phyloP scores from a whole-genome alignment of 2,329 filamentous ascomycete genomes.

The Arthroderma uncinatum region DNA sequence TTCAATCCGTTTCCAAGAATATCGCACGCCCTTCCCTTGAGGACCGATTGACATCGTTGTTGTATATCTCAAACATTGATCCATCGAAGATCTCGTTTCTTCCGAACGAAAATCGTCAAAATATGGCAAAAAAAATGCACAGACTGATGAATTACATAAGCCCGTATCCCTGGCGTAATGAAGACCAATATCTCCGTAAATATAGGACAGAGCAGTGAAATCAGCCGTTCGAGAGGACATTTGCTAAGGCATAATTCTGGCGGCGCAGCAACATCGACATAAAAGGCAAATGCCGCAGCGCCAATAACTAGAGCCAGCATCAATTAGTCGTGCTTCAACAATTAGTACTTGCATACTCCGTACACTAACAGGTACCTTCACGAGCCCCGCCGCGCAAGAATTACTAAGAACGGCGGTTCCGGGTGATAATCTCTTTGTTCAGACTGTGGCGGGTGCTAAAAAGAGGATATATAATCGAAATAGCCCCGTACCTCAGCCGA shows the following conservation, averaged over 20 bases:
- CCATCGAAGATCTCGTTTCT: neutral
- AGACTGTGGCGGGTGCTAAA: neutral
- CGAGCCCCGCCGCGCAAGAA: neutral
- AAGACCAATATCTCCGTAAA: neutral
- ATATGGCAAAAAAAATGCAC: neutral
- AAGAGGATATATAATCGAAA: neutral
- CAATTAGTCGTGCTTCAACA: no score
- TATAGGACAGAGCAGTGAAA: no score
- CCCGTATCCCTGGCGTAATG: neutral
- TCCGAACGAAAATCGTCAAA: no score
- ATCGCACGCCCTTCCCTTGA: neutral
- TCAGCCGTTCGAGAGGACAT: no score
- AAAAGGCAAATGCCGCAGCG: neutral
- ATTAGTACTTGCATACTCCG: neutral
- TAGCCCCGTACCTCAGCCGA: neutral
- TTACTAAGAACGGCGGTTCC: neutral
- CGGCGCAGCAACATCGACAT: neutral
- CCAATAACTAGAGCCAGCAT: neutral
- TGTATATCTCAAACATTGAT: neutral
- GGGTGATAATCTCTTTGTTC: neutral
- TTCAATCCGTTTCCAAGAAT: neutral
- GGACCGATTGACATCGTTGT: neutral
- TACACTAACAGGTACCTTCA: neutral
- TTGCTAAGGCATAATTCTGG: neutral
- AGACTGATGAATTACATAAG: neutral